Conservation (phyloP, 352 stramenopile genomes). For the Globisporangium emineosum region DNA sequence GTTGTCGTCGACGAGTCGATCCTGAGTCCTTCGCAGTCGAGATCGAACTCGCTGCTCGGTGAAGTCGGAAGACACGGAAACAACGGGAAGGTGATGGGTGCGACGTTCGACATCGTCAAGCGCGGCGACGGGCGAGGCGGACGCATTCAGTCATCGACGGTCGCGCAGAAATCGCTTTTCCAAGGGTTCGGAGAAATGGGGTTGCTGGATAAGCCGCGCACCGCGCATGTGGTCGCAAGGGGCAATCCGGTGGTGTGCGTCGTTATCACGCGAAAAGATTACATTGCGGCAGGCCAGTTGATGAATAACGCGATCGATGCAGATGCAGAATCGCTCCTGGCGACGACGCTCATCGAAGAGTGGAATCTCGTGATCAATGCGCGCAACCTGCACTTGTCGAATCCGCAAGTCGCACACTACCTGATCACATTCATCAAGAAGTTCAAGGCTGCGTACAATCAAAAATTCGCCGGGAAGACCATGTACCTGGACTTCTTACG, state of each 20-base stretch:
- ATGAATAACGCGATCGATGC: conserved; percentile 28
- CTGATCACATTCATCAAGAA: conserved; percentile 73
- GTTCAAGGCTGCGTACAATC: conserved; percentile 73
- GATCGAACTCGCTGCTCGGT: conserved; percentile 2
- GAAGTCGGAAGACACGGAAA: not conserved
- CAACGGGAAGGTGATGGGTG: conserved; percentile 1
- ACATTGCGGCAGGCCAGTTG: conserved; percentile 43
- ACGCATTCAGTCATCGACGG: conserved; percentile 24
- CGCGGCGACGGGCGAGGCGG: conserved; percentile 10
- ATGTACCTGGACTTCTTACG: conserved; percentile 70
- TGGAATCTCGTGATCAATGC: conserved; percentile 64
- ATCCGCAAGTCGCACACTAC: conserved; percentile 61
- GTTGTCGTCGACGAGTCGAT: conserved; percentile 45
- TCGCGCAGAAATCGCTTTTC: conserved; percentile 56
- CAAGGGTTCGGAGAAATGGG: conserved; percentile 83
- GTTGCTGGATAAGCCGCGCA: conserved; percentile 53
- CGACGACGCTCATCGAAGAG: conserved; percentile 65
- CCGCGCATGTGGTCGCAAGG: conserved; percentile 43
- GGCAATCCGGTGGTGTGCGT: conserved; percentile 34
- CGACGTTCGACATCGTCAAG: not conserved
- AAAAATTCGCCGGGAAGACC: conserved; percentile 76
- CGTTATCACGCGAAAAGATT: conserved; percentile 45
- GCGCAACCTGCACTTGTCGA: conserved; percentile 58
- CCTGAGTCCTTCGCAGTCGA: not conserved
- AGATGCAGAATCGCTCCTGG: conserved; percentile 53